These are phyloP conservation scores for Umbelopsis sp. DNA, from an alignment of 192 early-diverging fungal genomes.

Conservation along the genomic window DNA sequence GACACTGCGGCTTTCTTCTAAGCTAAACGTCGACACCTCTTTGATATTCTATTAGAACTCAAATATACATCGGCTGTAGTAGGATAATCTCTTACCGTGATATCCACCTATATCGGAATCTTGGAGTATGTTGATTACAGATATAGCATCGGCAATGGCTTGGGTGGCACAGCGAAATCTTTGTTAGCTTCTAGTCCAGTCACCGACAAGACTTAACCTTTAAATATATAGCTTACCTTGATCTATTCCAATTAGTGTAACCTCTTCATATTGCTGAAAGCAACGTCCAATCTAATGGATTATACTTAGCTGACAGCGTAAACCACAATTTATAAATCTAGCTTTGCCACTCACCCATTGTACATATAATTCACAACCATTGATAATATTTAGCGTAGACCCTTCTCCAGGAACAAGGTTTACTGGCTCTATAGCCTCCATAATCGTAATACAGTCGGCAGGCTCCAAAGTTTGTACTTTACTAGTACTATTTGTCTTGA, in stretches of 20 bases:
- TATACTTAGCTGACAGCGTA: background rate
- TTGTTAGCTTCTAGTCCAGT: no score
- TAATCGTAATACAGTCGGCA: background rate
- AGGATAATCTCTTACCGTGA: background rate
- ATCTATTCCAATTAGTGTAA: constrained; percentile 16
- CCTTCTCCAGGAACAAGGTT: constrained; percentile 10
- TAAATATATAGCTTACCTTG: background rate
- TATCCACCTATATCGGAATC: constrained; percentile 9
- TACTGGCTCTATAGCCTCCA: constrained; percentile 11
- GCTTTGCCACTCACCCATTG: background rate
- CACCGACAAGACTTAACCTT: no score
- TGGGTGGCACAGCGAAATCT: background rate
- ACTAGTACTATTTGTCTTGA: constrained; percentile 6
- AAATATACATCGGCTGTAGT: no score
- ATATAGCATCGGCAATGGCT: constrained; percentile 9
- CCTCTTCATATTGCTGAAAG: constrained; percentile 12
- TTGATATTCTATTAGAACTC: no score
- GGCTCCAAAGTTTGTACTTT: background rate
- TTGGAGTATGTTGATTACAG: background rate
- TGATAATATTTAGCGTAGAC: background rate
- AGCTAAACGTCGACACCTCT: constrained; percentile 6
- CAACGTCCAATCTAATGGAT: constrained; percentile 8
- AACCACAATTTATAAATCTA: no score
- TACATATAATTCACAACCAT: constrained; percentile 16
- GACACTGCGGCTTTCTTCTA: constrained; percentile 13